Evolutionary conservation across 2,329 filamentous ascomycete genomes (phyloP).

Genomic region (Fusarium incarnatum): DNA sequence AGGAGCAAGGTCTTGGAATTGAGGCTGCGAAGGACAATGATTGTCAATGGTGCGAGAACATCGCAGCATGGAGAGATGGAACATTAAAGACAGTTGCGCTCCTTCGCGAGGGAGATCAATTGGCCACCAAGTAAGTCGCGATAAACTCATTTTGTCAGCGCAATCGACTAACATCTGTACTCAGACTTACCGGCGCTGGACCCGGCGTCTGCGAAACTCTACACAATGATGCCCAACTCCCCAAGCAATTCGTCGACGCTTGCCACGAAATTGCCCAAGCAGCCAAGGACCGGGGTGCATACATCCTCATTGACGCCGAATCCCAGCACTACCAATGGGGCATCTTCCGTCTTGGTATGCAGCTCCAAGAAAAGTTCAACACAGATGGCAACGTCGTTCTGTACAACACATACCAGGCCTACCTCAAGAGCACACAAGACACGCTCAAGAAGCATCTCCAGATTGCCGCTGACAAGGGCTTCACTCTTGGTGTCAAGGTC

Average conservation of each 20-base stretch:
- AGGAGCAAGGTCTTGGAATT: conserved; percentile 34
- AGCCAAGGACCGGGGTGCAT: conserved; percentile 54
- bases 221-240: conserved; percentile 49
- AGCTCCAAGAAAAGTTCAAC: conserved; percentile 56
- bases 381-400: conserved; percentile 51
- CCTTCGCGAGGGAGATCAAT: conserved; percentile 50
- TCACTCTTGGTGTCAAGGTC: conserved; percentile 66
- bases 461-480: conserved; percentile 57
- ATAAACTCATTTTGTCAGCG: too few relatives aligned
- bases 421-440: conserved; percentile 61
- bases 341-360: conserved; percentile 50
- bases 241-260: conserved; percentile 57
- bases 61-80: conserved; percentile 53
- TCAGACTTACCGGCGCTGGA: conserved; percentile 57
- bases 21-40: conserved; percentile 56
- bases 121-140: conserved; percentile 54
- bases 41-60: conserved; percentile 51
- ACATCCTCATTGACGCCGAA: conserved; percentile 61
- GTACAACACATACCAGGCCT: conserved; percentile 68
- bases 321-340: conserved; percentile 58
- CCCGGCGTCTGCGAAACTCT: conserved; percentile 54
- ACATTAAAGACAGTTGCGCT: conserved; percentile 49
- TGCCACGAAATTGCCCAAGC: conserved; percentile 54
- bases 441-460: conserved; percentile 60
- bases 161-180: not conserved